Evolutionary conservation across 2,329 filamentous ascomycete species (phyloP).

Genomic region (Pseudonectria buxi): DNA sequence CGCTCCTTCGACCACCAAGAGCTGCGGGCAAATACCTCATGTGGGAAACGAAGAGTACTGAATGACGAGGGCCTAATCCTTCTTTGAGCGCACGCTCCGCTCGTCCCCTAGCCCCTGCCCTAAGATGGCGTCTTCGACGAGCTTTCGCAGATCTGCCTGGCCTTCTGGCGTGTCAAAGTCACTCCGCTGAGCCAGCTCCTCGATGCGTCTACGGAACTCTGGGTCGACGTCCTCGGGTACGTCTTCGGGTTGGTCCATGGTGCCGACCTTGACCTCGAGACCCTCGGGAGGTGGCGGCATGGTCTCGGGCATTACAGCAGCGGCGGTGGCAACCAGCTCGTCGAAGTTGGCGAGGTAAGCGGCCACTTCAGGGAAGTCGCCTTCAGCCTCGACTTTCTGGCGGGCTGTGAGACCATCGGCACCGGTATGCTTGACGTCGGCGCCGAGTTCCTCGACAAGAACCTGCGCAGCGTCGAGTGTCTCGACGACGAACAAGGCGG

Average conservation of each 20-base stretch:
- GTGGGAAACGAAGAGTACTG: conserved; percentile 49
- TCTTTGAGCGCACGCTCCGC: conserved; percentile 57
- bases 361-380: conserved; percentile 67
- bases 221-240: conserved; percentile 63
- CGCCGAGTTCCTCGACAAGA: conserved; percentile 75
- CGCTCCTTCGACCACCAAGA: conserved; percentile 45
- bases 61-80: conserved; percentile 39
- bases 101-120: conserved; percentile 58
- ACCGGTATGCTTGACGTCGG: conserved; percentile 60
- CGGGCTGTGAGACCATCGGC: conserved; percentile 71
- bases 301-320: conserved; percentile 24
- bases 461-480: conserved; percentile 69
- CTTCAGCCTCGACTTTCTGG: conserved; percentile 74
- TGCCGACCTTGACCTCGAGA: conserved; percentile 69
- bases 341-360: conserved; percentile 53
- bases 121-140: conserved; percentile 74
- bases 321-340: conserved; percentile 24
- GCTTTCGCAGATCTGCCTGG: conserved; percentile 68
- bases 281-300: conserved; percentile 67
- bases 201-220: conserved; percentile 78
- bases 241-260: conserved; percentile 57
- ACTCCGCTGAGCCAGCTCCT: conserved; percentile 74
- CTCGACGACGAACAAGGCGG: conserved; percentile 89
- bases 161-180: conserved; percentile 78
- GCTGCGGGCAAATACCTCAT: conserved; percentile 48